Evolutionary conservation across 2,329 filamentous ascomycete genomes (phyloP).

Genomic region (Xylaria sp.): DNA sequence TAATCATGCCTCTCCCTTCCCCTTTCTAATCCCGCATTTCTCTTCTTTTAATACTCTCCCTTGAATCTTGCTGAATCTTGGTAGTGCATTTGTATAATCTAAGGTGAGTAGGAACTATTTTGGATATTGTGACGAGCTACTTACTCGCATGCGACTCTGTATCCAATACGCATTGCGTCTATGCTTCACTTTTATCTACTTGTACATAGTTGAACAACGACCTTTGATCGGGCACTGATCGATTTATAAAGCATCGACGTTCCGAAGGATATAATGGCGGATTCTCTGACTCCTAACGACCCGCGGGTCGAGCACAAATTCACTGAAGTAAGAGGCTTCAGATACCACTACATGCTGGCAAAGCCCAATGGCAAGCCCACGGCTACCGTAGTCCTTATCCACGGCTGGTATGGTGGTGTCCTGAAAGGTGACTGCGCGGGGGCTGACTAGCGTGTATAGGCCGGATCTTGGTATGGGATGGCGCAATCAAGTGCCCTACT

Average conservation of each 20-base stretch:
- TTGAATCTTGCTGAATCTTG: constrained; percentile 1
- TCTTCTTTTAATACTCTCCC: not conserved
- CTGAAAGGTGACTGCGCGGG: not conserved
- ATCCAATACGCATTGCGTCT: not conserved
- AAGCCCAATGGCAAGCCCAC: constrained; percentile 58
- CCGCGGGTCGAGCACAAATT: constrained; percentile 72
- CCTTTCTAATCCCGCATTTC: constrained; percentile 2
- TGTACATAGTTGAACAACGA: too few species aligned
- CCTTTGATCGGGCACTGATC: constrained; percentile 20
- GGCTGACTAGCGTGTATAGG: constrained; percentile 67
- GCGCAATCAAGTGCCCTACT: constrained; percentile 86
- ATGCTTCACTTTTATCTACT: not conserved
- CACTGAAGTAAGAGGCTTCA: constrained; percentile 73
- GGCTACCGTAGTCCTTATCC: constrained; percentile 61
- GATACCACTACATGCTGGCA: constrained; percentile 73
- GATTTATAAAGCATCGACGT: constrained; percentile 9
- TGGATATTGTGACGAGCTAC: not conserved
- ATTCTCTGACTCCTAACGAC: constrained; percentile 75
- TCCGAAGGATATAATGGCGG: constrained; percentile 51
- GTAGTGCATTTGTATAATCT: constrained; percentile 16
- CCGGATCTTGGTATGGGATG: constrained; percentile 87
- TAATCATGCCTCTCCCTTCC: constrained; percentile 9
- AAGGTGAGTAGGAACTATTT: constrained; percentile 11
- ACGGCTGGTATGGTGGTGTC: constrained; percentile 47
- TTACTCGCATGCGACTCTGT: not conserved